Evolutionary conservation across 306 rosid genomes (phyloP).

Genomic region (Vigna mungo): DNA sequence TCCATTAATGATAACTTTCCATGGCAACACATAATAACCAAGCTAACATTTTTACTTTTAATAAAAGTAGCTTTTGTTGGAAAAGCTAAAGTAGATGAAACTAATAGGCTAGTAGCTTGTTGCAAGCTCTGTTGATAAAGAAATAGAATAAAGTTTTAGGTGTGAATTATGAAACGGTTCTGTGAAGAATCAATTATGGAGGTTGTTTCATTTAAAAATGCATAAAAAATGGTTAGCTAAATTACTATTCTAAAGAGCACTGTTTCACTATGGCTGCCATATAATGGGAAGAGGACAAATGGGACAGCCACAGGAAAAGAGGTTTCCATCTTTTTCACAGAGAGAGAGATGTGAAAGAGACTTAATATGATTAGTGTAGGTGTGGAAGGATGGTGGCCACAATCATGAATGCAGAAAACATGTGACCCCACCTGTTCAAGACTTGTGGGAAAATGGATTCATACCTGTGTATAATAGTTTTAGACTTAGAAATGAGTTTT

Average conservation of each 20-base stretch:
- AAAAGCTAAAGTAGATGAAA: constrained; percentile 37
- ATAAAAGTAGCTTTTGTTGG: constrained; percentile 35
- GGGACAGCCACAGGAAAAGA: constrained; percentile 46
- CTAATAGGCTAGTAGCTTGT: constrained; percentile 15
- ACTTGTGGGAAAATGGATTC: constrained; percentile 24
- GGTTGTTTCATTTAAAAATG: constrained; percentile 11
- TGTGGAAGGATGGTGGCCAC: constrained; percentile 48
- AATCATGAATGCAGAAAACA: constrained; percentile 56
- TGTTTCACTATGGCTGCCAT: constrained; percentile 31
- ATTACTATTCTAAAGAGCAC: constrained; percentile 22
- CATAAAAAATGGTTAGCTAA: constrained; percentile 29
- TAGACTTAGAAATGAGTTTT: too few relatives aligned
- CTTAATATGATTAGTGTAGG: constrained; percentile 52
- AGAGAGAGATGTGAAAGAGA: constrained; percentile 45
- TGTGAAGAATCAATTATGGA: constrained; percentile 51
- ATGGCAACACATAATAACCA: constrained; percentile 18
- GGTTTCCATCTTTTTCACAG: constrained; percentile 37
- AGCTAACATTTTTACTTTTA: neutral
- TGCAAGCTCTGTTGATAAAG: constrained; percentile 33
- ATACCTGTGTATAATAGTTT: neutral
- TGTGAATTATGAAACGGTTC: constrained; percentile 45
- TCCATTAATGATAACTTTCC: constrained; percentile 30
- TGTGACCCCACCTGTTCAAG: constrained; percentile 49
- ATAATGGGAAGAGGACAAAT: constrained; percentile 43
- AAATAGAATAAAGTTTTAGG: constrained; percentile 20